phyloP scores from a whole-genome alignment of 139 green algal species.

The Chlamydomonas eustigma region DNA sequence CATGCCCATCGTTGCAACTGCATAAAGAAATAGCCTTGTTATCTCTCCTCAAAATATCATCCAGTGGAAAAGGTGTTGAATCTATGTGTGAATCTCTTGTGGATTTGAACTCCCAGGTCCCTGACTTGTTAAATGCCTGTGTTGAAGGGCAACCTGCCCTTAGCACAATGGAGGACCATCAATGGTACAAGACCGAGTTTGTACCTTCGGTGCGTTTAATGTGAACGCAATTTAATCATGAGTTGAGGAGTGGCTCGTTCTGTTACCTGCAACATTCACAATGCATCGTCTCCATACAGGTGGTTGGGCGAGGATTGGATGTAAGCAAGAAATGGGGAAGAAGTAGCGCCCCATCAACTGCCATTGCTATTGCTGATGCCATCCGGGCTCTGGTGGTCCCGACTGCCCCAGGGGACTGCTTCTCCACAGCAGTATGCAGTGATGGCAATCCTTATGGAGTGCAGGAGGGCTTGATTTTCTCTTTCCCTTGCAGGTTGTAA shows the following conservation, averaged over 20 bases:
- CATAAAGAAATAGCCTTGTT: too few relatives aligned
- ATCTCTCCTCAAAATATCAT: too few relatives aligned
- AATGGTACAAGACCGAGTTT: constrained; percentile 79
- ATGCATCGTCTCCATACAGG: too few relatives aligned
- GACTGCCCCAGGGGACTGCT: constrained; percentile 84
- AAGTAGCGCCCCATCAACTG: constrained; percentile 85
- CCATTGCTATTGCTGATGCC: constrained; percentile 84
- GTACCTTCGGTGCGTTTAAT: constrained; percentile 64
- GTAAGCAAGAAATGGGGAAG: constrained; percentile 94
- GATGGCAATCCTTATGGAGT: constrained; percentile 90
- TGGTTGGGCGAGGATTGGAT: constrained; percentile 75
- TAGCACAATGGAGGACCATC: constrained; percentile 71
- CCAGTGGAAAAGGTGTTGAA: too few relatives aligned
- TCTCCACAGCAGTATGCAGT: constrained; percentile 72
- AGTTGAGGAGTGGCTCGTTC: too few relatives aligned
- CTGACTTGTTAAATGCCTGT: constrained; percentile 90
- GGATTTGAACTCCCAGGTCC: too few relatives aligned
- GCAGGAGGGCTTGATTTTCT: constrained; percentile 81
- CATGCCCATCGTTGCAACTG: too few relatives aligned
- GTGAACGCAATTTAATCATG: too few relatives aligned
- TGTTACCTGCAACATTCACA: too few relatives aligned
- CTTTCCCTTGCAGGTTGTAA: constrained; percentile 72
- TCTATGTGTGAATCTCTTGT: too few relatives aligned
- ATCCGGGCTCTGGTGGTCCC: constrained; percentile 75
- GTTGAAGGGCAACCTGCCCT: constrained; percentile 70